These are phyloP conservation scores for Candida hungchunana DNA, from an alignment of 805 yeast genomes.

Conservation along the genomic window DNA sequence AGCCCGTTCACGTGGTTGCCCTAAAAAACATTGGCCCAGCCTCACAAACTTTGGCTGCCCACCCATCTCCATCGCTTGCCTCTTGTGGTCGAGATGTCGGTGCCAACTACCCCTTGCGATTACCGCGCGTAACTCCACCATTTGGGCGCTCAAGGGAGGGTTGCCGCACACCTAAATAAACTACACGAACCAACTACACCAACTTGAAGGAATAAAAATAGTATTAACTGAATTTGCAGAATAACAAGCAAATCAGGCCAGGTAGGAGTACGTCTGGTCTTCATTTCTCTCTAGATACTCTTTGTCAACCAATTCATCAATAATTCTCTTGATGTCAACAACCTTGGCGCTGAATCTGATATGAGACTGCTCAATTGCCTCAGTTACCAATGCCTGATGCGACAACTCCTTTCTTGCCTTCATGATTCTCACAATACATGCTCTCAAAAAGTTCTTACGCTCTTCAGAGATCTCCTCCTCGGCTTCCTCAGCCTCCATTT, in stretches of 20 bases:
- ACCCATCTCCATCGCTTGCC: conserved; percentile 6
- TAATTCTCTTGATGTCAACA: conserved; percentile 80
- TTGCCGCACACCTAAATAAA: too few species aligned
- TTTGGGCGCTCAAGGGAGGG: too few species aligned
- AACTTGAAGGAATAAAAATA: not conserved
- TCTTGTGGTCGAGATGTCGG: conserved; percentile 7
- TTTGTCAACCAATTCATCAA: conserved; percentile 79
- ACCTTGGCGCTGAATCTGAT: conserved; percentile 79
- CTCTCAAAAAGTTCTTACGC: conserved; percentile 79
- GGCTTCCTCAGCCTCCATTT: conserved; percentile 68
- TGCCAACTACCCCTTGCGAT: conserved; percentile 11
- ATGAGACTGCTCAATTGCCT: conserved; percentile 81
- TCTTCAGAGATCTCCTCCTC: conserved; percentile 82
- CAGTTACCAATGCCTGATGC: conserved; percentile 79
- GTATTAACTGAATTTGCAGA: too few species aligned
- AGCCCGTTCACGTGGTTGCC: too few species aligned
- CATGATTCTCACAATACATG: conserved; percentile 95
- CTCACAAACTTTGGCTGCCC: too few species aligned
- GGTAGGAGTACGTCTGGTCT: conserved; percentile 69
- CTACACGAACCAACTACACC: too few species aligned
- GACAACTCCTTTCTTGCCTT: conserved; percentile 79
- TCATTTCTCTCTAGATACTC: conserved; percentile 79
- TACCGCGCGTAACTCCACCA: not conserved
- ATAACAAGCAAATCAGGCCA: too few species aligned
- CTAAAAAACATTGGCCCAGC: too few species aligned